Percentiles rank a stretch among this genome's conserved stretches.
Evolutionary conservation across 2,329 filamentous ascomycete genomes (phyloP).

Genomic region (Paraphoma chrysanthemicola): DNA sequence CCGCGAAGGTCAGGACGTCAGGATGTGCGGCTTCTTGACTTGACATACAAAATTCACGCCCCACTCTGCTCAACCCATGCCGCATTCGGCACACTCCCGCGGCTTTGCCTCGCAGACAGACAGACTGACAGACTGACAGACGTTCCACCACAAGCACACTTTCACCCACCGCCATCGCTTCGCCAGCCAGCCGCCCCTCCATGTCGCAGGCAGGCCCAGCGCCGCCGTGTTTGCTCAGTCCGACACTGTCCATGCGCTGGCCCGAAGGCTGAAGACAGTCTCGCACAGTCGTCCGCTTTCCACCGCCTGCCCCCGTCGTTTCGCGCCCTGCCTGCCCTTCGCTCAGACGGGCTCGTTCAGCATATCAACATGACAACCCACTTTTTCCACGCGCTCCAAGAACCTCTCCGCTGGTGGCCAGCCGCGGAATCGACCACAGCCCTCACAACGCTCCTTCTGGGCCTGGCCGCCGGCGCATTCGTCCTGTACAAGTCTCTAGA

Average conservation of each 20-base stretch:
- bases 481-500: conserved; percentile 38
- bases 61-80: conserved; percentile 11
- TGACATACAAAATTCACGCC: conserved; percentile 15
- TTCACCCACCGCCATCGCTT: conserved; percentile 10
- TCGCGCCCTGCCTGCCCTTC: no score
- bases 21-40: no score
- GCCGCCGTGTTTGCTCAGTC: conserved; percentile 37
- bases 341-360: not conserved
- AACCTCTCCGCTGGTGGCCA: conserved; percentile 20
- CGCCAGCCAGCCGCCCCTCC: conserved; percentile 22
- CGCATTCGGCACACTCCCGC: conserved; percentile 16
- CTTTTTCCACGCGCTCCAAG: conserved; percentile 24
- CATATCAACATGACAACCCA: conserved; percentile 29
- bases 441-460: conserved; percentile 25
- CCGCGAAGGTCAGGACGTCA: no score
- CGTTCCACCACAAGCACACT: conserved; percentile 12
- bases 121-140: conserved; percentile 1
- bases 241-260: conserved; percentile 37
- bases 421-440: conserved; percentile 16
- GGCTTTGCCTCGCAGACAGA: conserved; percentile 16
- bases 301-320: conserved; percentile 1
- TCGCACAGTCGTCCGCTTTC: conserved; percentile 11
- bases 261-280: conserved; percentile 38
- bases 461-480: conserved; percentile 30
- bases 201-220: conserved; percentile 43